Evolutionary conservation across 257 asterid genomes (phyloP).

Genomic region (Gynochthodes officinalis): DNA sequence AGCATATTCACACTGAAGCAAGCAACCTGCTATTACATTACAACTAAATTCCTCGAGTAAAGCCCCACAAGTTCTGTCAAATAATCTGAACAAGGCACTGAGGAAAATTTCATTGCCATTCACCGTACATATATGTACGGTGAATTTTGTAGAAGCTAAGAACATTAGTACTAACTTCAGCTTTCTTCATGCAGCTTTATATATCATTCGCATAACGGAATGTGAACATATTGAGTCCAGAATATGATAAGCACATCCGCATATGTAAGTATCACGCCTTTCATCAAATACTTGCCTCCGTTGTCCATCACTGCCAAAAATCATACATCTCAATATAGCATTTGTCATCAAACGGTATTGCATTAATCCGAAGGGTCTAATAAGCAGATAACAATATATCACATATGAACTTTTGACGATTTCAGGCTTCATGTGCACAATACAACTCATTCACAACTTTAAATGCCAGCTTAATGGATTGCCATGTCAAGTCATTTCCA

Average conservation of each 20-base stretch:
- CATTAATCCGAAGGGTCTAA: neutral
- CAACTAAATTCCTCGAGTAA: neutral
- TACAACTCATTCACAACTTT: neutral
- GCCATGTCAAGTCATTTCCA: neutral
- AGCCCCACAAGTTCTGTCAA: neutral
- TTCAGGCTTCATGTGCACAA: neutral
- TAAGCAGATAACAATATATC: neutral
- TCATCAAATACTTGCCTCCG: neutral
- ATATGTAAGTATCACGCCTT: neutral
- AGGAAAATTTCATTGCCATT: neutral
- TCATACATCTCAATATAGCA: neutral
- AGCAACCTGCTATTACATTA: neutral
- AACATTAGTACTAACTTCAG: neutral
- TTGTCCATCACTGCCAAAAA: constrained; percentile 13
- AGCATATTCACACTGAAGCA: constrained; percentile 11
- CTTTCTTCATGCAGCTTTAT: constrained; percentile 3
- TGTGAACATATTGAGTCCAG: neutral
- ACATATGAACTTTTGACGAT: too few relatives aligned
- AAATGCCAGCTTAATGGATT: neutral
- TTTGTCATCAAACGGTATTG: neutral
- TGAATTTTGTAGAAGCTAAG: neutral
- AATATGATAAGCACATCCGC: neutral
- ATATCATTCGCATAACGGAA: neutral
- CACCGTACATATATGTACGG: neutral
- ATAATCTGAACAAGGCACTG: neutral